Conservation (phyloP, 2,329 filamentous ascomycete genomes). For the Scytalidium lignicola region DNA sequence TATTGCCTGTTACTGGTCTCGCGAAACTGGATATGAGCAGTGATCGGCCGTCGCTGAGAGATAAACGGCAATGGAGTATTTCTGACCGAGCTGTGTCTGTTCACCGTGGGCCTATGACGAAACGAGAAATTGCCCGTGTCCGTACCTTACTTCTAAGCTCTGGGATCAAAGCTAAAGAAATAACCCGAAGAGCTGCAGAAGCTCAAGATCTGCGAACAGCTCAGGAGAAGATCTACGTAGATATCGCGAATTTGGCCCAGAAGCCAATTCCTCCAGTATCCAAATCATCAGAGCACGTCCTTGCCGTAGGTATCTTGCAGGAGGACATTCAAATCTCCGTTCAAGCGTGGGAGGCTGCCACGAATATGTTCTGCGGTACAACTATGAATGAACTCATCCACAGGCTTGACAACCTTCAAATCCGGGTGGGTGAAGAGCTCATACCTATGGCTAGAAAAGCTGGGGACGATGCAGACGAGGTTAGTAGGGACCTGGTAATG, state of each 20-base stretch:
- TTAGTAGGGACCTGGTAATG: constrained; percentile 69
- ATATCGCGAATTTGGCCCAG: constrained; percentile 17
- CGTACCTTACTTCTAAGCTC: constrained; percentile 72
- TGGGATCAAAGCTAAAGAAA: constrained; percentile 85
- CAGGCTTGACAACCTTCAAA: constrained; percentile 36
- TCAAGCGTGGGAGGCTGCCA: constrained; percentile 47
- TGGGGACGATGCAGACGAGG: constrained; percentile 74
- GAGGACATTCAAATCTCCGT: constrained; percentile 40
- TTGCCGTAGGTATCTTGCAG: constrained; percentile 47
- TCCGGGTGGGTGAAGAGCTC: constrained; percentile 37
- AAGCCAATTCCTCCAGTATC: constrained; percentile 13
- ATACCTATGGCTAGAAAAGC: constrained; percentile 58
- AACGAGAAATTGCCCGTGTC: constrained; percentile 75
- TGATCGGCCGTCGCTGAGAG: constrained; percentile 15
- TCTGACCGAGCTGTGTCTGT: constrained; percentile 36
- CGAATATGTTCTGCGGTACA: constrained; percentile 51
- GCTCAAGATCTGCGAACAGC: constrained; percentile 16
- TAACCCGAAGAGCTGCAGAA: constrained; percentile 55
- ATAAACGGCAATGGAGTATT: constrained; percentile 45
- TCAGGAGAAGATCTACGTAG: constrained; percentile 13
- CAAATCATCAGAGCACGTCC: constrained; percentile 31
- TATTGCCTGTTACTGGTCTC: constrained; percentile 40
- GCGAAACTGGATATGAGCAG: constrained; percentile 31
- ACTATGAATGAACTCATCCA: constrained; percentile 46
- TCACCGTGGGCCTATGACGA: constrained; percentile 44